Evolutionary conservation across 2,329 filamentous ascomycete genomes (phyloP).

Genomic region (Cladosporium sp.): DNA sequence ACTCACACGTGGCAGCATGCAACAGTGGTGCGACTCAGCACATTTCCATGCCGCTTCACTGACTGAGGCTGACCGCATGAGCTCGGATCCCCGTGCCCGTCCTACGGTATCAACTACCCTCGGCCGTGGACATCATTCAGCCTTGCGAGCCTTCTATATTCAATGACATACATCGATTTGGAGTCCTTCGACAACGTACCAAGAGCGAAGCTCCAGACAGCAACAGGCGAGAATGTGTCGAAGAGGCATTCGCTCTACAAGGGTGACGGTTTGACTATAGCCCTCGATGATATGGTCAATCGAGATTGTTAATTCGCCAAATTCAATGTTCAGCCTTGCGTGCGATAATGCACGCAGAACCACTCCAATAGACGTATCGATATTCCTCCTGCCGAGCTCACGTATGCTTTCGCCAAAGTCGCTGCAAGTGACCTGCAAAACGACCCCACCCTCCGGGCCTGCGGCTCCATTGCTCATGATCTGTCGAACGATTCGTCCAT

Average conservation of each 20-base stretch:
- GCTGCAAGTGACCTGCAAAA: neutral
- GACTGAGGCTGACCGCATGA: conserved; percentile 46
- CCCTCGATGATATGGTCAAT: neutral
- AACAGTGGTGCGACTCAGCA: conserved; percentile 38
- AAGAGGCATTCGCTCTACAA: neutral
- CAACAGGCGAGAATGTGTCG: conserved; percentile 9
- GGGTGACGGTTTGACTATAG: neutral
- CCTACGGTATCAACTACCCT: conserved; percentile 32
- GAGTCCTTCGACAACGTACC: conserved; percentile 17
- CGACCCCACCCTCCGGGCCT: neutral
- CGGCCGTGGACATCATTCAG: conserved; percentile 32
- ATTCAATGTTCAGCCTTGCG: neutral
- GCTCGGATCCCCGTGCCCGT: conserved; percentile 32
- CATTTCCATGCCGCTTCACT: conserved; percentile 46
- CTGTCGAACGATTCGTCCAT: neutral
- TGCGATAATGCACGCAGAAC: neutral
- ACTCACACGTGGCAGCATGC: conserved; percentile 12
- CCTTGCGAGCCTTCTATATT: conserved; percentile 31
- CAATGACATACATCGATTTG: conserved; percentile 11
- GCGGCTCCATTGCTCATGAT: neutral
- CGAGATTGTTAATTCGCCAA: neutral
- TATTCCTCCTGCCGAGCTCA: neutral
- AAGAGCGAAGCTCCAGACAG: conserved; percentile 7
- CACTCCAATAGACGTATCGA: neutral
- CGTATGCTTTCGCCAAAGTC: neutral